Evolutionary conservation across 2,329 filamentous ascomycete genomes (phyloP).

Genomic region (Phoma sp.): DNA sequence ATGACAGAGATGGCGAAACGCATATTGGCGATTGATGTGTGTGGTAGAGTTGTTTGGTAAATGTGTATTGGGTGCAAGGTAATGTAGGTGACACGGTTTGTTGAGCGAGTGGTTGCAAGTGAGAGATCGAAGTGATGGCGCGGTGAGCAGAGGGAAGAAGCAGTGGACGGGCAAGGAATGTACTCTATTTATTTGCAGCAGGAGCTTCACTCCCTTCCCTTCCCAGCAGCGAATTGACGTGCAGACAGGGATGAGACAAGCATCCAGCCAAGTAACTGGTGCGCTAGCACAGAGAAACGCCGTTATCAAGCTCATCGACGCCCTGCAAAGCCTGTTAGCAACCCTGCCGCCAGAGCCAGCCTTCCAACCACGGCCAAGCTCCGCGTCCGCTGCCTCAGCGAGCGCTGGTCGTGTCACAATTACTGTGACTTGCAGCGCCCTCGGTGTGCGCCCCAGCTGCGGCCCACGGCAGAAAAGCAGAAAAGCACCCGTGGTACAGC

Average conservation of each 20-base stretch:
- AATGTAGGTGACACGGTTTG: no score
- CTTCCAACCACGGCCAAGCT: slow-evolving; percentile 2
- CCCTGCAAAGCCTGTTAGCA: slow-evolving; percentile 8
- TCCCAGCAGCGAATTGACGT: slow-evolving; percentile 5
- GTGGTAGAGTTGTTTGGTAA: slow-evolving; percentile 3
- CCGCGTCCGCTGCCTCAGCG: slow-evolving; percentile 1
- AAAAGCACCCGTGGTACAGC: slow-evolving; percentile 5
- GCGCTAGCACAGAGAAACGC: not conserved
- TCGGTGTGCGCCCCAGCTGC: not conserved
- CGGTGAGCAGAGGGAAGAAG: slow-evolving; percentile 8
- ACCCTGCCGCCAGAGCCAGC: not conserved
- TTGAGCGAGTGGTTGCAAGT: not conserved
- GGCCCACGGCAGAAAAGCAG: not conserved
- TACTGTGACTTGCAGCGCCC: slow-evolving; percentile 2
- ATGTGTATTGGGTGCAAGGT: not conserved
- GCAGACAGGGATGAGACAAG: slow-evolving; percentile 15
- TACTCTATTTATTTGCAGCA: slow-evolving; percentile 19
- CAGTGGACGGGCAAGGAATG: slow-evolving; percentile 17
- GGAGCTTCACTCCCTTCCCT: slow-evolving; percentile 15
- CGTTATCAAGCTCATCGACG: slow-evolving; percentile 4
- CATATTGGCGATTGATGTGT: slow-evolving; percentile 34
- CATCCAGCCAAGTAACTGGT: slow-evolving; percentile 12
- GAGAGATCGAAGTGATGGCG: not conserved
- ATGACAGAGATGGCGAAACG: slow-evolving; percentile 39
- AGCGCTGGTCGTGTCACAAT: slow-evolving; percentile 3